Percentiles rank a stretch among this genome's conserved stretches.
These are phyloP conservation scores for Diaporthe longicolla DNA, from an alignment of 2,329 filamentous ascomycete species.

Conservation along the genomic window DNA sequence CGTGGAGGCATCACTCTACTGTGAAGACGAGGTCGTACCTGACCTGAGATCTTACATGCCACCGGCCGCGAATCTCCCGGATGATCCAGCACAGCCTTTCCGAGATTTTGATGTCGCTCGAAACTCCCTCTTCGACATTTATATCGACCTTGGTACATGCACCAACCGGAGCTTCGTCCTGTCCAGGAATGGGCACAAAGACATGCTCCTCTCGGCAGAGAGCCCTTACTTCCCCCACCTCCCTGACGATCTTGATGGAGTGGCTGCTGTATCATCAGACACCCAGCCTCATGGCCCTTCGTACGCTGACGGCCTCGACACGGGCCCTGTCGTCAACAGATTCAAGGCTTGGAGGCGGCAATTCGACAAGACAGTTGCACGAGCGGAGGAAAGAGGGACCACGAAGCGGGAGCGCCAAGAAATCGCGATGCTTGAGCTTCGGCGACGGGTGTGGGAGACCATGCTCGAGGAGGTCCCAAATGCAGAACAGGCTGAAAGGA, in stretches of 20 bases:
- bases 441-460: background rate
- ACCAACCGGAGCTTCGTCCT: background rate
- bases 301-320: background rate
- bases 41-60: background rate
- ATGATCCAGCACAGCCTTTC: background rate
- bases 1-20: background rate
- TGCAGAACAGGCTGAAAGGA: background rate
- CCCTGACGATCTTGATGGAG: background rate
- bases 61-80: background rate
- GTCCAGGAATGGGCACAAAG: background rate
- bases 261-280: background rate
- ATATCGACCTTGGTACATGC: background rate
- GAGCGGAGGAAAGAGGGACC: background rate
- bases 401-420: background rate
- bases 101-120: background rate
- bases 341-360: background rate
- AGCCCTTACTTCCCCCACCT: background rate
- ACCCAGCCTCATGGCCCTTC: background rate
- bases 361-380: background rate
- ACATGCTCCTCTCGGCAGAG: background rate
- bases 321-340: background rate
- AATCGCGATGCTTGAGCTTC: background rate
- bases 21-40: background rate
- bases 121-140: background rate
- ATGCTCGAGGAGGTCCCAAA: slow-evolving; percentile 9